Conservation (phyloP, 805 yeast species). For the Pichia nakasei region DNA sequence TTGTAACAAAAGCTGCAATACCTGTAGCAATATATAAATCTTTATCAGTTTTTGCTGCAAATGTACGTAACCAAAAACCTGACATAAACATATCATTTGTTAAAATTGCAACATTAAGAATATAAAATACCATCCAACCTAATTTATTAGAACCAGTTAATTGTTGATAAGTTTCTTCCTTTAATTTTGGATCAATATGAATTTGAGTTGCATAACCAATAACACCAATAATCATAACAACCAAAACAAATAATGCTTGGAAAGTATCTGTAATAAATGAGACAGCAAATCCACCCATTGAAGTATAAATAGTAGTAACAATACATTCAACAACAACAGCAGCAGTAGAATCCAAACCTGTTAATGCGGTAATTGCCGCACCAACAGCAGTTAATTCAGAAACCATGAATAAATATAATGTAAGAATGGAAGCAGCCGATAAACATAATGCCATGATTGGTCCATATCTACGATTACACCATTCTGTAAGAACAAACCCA, state of each 20-base stretch:
- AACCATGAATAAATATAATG: conserved; percentile 79
- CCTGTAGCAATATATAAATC: conserved; percentile 71
- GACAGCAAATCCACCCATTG: conserved; percentile 82
- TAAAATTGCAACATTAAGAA: conserved; percentile 75
- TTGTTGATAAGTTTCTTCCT: conserved; percentile 56
- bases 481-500: conserved; percentile 87
- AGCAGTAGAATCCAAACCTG: conserved; percentile 72
- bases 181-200: conserved; percentile 47
- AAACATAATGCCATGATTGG: conserved; percentile 60
- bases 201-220: conserved; percentile 73
- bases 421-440: conserved; percentile 73
- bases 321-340: conserved; percentile 78
- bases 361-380: conserved; percentile 65
- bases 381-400: conserved; percentile 79
- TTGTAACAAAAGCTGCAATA: conserved; percentile 61
- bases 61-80: conserved; percentile 92
- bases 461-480: conserved; percentile 87
- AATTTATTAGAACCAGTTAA: conserved; percentile 56
- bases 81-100: conserved; percentile 87
- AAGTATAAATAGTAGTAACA: conserved; percentile 80
- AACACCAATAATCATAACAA: conserved; percentile 60
- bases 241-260: conserved; percentile 68
- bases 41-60: conserved; percentile 71
- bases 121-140: conserved; percentile 87
- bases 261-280: conserved; percentile 81